These are phyloP conservation scores for Ascochyta clinopodiicola DNA, from an alignment of 2,329 filamentous ascomycete species.

Conservation along the genomic window DNA sequence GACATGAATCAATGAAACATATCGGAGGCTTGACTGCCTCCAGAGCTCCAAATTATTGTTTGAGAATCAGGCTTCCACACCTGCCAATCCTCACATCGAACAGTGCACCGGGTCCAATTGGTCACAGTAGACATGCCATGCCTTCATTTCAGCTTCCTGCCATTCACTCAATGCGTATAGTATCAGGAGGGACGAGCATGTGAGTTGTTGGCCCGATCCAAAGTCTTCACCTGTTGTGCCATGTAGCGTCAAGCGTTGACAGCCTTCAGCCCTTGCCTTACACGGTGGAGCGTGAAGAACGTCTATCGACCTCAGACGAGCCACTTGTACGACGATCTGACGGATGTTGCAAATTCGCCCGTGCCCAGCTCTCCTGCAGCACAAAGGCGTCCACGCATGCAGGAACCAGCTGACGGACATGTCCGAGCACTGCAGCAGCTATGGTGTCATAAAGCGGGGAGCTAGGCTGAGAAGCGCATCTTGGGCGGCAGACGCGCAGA, in stretches of 20 bases:
- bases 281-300: too few species aligned
- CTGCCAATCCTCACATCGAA: not conserved
- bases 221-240: not conserved
- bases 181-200: not conserved
- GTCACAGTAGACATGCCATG: not conserved
- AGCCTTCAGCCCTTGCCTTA: too few species aligned
- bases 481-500: conserved; percentile 16
- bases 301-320: too few species aligned
- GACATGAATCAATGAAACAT: conserved; percentile 12
- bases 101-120: not conserved
- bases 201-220: not conserved
- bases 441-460: conserved; percentile 33
- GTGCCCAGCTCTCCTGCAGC: not conserved
- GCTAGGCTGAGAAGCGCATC: conserved; percentile 21
- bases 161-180: not conserved
- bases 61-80: not conserved
- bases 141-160: not conserved
- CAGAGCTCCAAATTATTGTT: not conserved
- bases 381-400: not conserved
- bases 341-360: not conserved
- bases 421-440: conserved; percentile 14
- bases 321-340: too few species aligned
- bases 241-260: too few species aligned
- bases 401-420: conserved; percentile 14
- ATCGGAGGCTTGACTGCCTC: not conserved